phyloP scores from a whole-genome alignment of 1,284 basidiomycete genomes.

The Tilletiopsis washingtonensis region DNA sequence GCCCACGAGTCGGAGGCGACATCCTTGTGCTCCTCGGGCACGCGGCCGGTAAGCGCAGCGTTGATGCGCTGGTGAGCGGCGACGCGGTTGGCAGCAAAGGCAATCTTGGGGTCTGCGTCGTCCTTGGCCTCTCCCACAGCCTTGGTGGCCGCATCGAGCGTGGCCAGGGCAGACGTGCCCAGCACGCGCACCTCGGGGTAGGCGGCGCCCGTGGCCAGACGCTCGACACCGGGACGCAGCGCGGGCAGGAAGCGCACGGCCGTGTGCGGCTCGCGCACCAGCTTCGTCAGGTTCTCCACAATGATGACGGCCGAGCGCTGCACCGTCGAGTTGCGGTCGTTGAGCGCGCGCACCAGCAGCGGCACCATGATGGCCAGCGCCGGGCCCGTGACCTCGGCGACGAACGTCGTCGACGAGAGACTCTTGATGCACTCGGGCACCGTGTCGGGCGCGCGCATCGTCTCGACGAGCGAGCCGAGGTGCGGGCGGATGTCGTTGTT shows the following conservation, averaged over 20 bases:
- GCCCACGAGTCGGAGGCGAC: constrained; percentile 36
- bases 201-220: constrained; percentile 80
- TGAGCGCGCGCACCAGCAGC: constrained; percentile 80
- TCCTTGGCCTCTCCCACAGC: constrained; percentile 22
- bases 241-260: constrained; percentile 82
- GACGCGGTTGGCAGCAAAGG: constrained; percentile 20
- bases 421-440: constrained; percentile 93
- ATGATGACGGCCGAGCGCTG: constrained; percentile 69
- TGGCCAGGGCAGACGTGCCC: constrained; percentile 38
- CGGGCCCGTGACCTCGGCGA: constrained; percentile 91
- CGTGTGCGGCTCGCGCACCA: constrained; percentile 83
- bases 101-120: constrained; percentile 34
- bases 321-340: constrained; percentile 77
- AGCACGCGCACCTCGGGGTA: constrained; percentile 74
- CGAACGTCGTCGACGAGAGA: constrained; percentile 87
- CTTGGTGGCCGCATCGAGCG: constrained; percentile 32
- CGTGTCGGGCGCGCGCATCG: constrained; percentile 73
- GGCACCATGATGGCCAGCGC: constrained; percentile 94
- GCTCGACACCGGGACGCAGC: constrained; percentile 83
- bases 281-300: constrained; percentile 93
- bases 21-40: constrained; percentile 26
- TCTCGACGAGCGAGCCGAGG: constrained; percentile 74
- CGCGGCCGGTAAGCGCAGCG: constrained; percentile 24
- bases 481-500: constrained; percentile 90
- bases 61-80: constrained; percentile 32